Percentiles rank a stretch among this genome's conserved stretches.
Evolutionary conservation across 345 rosid genomes (phyloP).

Genomic region (Melaleuca quinquenervia): DNA sequence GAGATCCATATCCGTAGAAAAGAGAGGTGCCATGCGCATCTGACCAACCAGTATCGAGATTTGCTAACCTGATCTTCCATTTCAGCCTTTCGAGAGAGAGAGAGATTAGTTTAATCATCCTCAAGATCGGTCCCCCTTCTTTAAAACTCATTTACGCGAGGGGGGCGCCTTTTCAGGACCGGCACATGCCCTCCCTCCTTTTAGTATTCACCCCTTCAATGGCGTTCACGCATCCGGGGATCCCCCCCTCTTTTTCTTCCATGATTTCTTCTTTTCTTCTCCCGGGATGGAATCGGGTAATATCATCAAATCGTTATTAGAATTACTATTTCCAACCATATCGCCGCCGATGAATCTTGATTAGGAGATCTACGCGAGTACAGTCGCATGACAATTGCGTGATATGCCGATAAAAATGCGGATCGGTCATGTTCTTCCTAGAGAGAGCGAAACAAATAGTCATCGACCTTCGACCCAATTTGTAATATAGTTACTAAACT

Average conservation of each 20-base stretch:
- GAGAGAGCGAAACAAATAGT: too few relatives aligned
- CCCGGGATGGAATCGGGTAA: neutral
- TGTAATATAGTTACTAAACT: too few relatives aligned
- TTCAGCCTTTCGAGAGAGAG: neutral
- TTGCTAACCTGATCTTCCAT: neutral
- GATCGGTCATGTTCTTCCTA: too few relatives aligned
- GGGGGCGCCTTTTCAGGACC: neutral
- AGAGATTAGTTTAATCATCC: neutral
- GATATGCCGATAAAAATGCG: too few relatives aligned
- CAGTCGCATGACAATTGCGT: too few relatives aligned
- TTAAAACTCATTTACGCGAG: neutral
- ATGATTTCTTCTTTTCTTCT: neutral
- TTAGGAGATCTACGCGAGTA: neutral
- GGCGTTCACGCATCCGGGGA: neutral
- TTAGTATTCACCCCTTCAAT: neutral
- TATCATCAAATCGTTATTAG: neutral
- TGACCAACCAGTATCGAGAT: neutral
- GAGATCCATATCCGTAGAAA: too few relatives aligned
- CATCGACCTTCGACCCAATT: too few relatives aligned
- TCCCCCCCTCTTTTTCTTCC: neutral
- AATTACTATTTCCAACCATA: neutral
- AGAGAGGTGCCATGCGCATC: neutral
- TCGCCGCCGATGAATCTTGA: neutral
- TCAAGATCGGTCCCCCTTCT: neutral
- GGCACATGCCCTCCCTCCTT: neutral